Base-by-base conservation (phyloP, 768 basidiomycete genomes). In the Suillus weaverae region DNA sequence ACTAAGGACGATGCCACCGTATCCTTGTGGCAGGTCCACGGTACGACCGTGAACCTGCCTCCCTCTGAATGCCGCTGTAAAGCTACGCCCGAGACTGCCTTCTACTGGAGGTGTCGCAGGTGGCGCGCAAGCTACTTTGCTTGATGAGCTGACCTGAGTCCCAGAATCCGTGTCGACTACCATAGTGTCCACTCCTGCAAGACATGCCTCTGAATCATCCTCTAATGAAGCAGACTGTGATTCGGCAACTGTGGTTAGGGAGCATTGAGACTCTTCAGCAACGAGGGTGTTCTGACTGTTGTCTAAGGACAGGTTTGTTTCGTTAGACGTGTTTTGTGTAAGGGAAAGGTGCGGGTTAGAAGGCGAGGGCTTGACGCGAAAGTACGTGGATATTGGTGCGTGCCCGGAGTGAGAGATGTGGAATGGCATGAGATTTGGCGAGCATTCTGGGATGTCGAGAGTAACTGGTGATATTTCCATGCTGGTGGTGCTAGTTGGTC, bases 341-440 rank as follows among this genome's bases (percentile, higher is more conserved):
- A 30, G 16, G 22, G 65, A 26, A 66, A 22, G 54, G 44, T 22
- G 16, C 39, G 69, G 30, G 66, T 55, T 13, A 22, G 71, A 41
- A 5, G 74, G 73, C n/a, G 70, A 72, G 4, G 79, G 74, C 62
- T 82, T 82, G 61, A 88, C 80, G 53, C 82, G 83, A 74, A 94
- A 87, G 74, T 88, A 95, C 6, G 89, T 88, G 4, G 89, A 89
- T 20, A 94, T 79, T 6, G 88, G 86, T 1, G 92, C 92, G 22
- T 83, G 82, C 0, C 93, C 93, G 11, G 83, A 80, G 74, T 92
- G 86, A 14, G 81, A 76, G 55, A 94, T 87, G 69, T 89, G 86
- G 67, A 95, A 95, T 5, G 93, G 93, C 90, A 95, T 92, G 36
- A 95, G 81, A 71, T 88, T 83, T 1, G 90, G 91, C 3, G 77